phyloP scores from a whole-genome alignment of 2,329 filamentous ascomycete genomes.

The Exophiala bonariae region DNA sequence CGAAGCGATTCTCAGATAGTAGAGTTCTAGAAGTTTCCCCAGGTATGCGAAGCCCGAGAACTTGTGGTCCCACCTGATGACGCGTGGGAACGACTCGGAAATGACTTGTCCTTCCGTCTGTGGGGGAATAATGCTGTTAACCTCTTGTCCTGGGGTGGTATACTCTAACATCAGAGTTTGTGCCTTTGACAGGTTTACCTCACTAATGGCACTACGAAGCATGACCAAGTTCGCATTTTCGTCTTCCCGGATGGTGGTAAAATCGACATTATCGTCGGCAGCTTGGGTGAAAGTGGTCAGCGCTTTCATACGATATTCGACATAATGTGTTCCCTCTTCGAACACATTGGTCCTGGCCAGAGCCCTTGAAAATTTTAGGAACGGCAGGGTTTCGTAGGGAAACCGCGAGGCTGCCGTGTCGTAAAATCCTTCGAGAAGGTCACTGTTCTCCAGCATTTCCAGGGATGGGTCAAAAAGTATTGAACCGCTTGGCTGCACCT shows the following conservation, averaged over 20 bases:
- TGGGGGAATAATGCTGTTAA: constrained; percentile 22
- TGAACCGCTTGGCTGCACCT: constrained; percentile 35
- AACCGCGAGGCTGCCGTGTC: constrained; percentile 73
- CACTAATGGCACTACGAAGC: constrained; percentile 58
- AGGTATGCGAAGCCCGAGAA: constrained; percentile 81
- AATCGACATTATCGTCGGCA: constrained; percentile 72
- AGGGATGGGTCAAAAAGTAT: constrained; percentile 31
- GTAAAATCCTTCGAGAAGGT: constrained; percentile 61
- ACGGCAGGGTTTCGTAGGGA: constrained; percentile 80
- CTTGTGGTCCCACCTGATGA: constrained; percentile 70
- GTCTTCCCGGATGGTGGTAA: constrained; percentile 78
- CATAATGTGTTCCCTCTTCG: constrained; percentile 49
- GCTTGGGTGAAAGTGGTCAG: constrained; percentile 75
- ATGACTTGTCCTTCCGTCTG: constrained; percentile 60
- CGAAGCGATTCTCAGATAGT: constrained; percentile 47
- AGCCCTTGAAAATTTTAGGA: constrained; percentile 69
- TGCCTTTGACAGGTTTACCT: constrained; percentile 36
- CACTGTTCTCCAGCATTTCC: constrained; percentile 58
- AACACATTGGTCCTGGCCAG: constrained; percentile 53
- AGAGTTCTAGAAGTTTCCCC: constrained; percentile 62
- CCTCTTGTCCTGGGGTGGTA: constrained; percentile 26
- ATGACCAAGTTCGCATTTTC: constrained; percentile 79
- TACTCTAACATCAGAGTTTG: constrained; percentile 28
- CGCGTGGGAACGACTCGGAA: constrained; percentile 72
- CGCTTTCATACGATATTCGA: constrained; percentile 65